Percentiles rank a stretch among this genome's conserved stretches.
Evolutionary conservation across 805 yeast genomes (phyloP).

Genomic region (Blastobotrys americana): DNA sequence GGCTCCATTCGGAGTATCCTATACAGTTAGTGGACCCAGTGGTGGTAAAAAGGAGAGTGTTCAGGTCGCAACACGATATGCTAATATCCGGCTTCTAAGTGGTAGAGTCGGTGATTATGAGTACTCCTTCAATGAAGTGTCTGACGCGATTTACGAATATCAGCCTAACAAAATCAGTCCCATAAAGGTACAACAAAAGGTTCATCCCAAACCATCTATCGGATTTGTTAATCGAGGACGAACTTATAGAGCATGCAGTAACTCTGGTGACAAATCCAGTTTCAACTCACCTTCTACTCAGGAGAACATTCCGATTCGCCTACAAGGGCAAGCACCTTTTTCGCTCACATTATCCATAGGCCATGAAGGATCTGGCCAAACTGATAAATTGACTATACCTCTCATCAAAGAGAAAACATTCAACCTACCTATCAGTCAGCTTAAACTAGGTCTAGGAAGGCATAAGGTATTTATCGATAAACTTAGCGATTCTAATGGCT

Average conservation of each 20-base stretch:
- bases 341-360: constrained; percentile 48
- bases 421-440: constrained; percentile 39
- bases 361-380: constrained; percentile 52
- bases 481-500: constrained; percentile 64
- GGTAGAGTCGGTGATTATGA: constrained; percentile 51
- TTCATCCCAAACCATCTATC: constrained; percentile 57
- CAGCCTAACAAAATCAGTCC: constrained; percentile 27
- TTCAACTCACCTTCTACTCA: constrained; percentile 24
- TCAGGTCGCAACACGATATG: constrained; percentile 47
- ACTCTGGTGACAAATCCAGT: constrained; percentile 35
- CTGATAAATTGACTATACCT: constrained; percentile 40
- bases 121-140: constrained; percentile 53
- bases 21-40: constrained; percentile 34
- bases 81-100: constrained; percentile 40
- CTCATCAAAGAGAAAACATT: constrained; percentile 36
- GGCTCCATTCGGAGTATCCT: constrained; percentile 63
- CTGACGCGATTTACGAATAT: constrained; percentile 55
- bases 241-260: constrained; percentile 44
- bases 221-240: constrained; percentile 42
- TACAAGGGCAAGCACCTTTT: constrained; percentile 59
- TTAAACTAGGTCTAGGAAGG: constrained; percentile 58
- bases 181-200: constrained; percentile 42
- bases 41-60: constrained; percentile 22
- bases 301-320: constrained; percentile 40
- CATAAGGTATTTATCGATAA: constrained; percentile 53